Evolutionary conservation across 805 yeast genomes (phyloP).

Genomic region (Phaffomyces thermotolerans): DNA sequence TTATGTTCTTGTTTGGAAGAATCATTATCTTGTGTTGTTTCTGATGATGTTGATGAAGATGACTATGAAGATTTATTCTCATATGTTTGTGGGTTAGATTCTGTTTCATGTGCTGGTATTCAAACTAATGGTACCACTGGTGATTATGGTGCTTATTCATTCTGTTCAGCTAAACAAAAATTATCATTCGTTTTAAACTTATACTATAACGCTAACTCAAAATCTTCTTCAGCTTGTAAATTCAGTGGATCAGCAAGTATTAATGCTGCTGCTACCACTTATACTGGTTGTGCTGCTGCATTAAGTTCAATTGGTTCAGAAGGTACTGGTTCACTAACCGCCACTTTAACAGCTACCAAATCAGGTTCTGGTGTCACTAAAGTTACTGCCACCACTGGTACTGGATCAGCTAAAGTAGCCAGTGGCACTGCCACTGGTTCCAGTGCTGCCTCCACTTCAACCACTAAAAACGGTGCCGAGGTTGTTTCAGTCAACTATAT

Average conservation of each 20-base stretch:
- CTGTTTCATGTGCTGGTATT: conserved; percentile 53
- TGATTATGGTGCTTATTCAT: conserved; percentile 64
- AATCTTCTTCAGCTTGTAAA: conserved; percentile 46
- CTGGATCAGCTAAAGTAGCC: conserved; percentile 7
- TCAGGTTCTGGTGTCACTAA: conserved; percentile 5
- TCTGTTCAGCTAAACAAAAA: conserved; percentile 60
- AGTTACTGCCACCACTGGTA: conserved; percentile 6
- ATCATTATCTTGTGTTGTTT: conserved; percentile 54
- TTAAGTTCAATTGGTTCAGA: conserved; percentile 60
- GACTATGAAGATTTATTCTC: conserved; percentile 57
- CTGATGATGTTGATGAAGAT: conserved; percentile 41
- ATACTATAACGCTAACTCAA: conserved; percentile 47
- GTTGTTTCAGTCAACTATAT: conserved; percentile 23
- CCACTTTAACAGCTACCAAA: background rate
- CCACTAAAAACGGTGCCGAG: background rate
- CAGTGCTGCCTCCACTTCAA: conserved; percentile 12
- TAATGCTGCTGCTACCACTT: conserved; percentile 38
- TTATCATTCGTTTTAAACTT: conserved; percentile 58
- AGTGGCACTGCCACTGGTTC: conserved; percentile 18
- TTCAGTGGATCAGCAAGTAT: conserved; percentile 64
- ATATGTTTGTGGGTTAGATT: conserved; percentile 55
- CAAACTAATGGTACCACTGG: conserved; percentile 57
- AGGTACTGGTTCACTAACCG: conserved; percentile 39
- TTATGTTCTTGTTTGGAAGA: conserved; percentile 57
- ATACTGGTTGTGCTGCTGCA: conserved; percentile 48